phyloP scores from a whole-genome alignment of 2,329 filamentous ascomycete genomes.

The Chaetomium sp. region DNA sequence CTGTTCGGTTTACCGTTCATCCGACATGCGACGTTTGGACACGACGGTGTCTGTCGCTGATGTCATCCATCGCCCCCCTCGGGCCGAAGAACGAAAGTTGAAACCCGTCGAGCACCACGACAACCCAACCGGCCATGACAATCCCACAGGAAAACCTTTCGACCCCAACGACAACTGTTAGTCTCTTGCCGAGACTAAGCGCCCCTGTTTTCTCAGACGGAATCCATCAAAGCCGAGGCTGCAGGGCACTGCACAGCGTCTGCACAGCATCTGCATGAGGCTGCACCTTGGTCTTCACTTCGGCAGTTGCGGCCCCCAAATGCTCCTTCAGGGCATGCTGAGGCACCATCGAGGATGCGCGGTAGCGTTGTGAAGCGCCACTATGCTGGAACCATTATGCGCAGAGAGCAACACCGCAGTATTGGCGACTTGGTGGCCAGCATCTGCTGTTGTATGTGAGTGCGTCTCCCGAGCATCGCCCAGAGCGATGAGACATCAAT shows the following conservation, averaged over 20 bases:
- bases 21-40: background rate
- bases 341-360: background rate
- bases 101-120: background rate
- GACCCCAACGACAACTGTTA: too few relatives aligned
- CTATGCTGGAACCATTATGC: background rate
- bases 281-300: background rate
- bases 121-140: background rate
- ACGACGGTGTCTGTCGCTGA: background rate
- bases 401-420: background rate
- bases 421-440: background rate
- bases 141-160: background rate
- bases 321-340: background rate
- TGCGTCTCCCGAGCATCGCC: background rate
- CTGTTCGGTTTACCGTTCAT: background rate
- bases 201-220: background rate
- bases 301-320: background rate
- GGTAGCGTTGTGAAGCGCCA: background rate
- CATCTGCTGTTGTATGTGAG: background rate
- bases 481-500: background rate
- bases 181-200: background rate
- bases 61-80: background rate
- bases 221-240: background rate
- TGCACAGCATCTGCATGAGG: background rate
- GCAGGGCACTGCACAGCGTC: background rate
- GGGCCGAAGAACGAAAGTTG: background rate